Evolutionary conservation across 345 rosid genomes (phyloP).

Genomic region (Eucalyptus globulus): DNA sequence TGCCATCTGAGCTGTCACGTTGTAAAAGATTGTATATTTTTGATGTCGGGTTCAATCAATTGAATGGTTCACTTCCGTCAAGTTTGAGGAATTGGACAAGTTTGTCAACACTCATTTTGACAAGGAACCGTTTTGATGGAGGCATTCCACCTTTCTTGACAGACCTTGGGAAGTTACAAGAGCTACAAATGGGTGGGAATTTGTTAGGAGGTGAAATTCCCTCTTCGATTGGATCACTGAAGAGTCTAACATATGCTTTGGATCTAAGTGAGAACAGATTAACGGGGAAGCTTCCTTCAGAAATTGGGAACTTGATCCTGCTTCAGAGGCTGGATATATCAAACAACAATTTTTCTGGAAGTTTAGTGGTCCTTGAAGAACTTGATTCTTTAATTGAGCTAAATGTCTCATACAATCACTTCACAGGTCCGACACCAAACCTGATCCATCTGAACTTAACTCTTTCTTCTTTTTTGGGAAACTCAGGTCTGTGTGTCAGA

Average conservation of each 20-base stretch:
- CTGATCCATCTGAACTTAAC: conserved; percentile 18
- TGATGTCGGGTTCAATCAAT: conserved; percentile 50
- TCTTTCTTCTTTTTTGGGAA: conserved; percentile 40
- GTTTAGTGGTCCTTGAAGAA: conserved; percentile 19
- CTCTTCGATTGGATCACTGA: conserved; percentile 33
- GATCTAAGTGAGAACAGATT: conserved; percentile 56
- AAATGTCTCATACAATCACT: conserved; percentile 53
- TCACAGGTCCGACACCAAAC: conserved; percentile 61
- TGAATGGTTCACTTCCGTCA: conserved; percentile 48
- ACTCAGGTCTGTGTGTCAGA: conserved; percentile 45
- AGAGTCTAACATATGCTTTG: conserved; percentile 30
- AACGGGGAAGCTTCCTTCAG: conserved; percentile 43
- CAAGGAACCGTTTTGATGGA: conserved; percentile 44
- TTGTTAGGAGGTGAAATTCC: conserved; percentile 62
- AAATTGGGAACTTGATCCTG: conserved; percentile 20
- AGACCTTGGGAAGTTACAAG: conserved; percentile 30
- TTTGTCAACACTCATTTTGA: conserved; percentile 39
- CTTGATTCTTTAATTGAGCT: conserved; percentile 23
- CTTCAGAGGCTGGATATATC: conserved; percentile 51
- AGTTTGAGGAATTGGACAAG: conserved; percentile 35
- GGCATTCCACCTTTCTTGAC: conserved; percentile 51
- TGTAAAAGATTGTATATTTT: conserved; percentile 25
- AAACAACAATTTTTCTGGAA: conserved; percentile 52
- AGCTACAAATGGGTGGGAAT: conserved; percentile 54
- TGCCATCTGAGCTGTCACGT: conserved; percentile 49